Conservation (phyloP, 192 early-diverging fungal genomes). For the Spizellomyces sp. region DNA sequence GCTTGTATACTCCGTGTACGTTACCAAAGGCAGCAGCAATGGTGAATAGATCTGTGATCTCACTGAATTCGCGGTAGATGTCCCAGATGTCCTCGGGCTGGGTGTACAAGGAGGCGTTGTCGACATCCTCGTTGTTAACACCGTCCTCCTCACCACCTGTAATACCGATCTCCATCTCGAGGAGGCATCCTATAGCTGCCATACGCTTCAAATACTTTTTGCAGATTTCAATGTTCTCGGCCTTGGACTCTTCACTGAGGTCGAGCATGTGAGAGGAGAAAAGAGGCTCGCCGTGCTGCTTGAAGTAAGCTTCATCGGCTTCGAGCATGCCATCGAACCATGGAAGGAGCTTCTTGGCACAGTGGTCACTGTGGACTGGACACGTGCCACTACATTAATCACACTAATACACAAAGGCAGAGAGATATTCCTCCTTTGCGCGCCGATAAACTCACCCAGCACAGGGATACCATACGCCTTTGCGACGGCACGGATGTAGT, state of each 20-base stretch:
- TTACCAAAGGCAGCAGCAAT: constrained; percentile 96
- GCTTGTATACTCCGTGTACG: constrained; percentile 95
- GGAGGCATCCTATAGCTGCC: constrained; percentile 80
- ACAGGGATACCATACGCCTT: constrained; percentile 80
- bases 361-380: constrained; percentile 91
- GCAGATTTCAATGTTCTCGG: constrained; percentile 90
- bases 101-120: constrained; percentile 89
- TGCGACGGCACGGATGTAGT: constrained; percentile 78
- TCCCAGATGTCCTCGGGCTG: constrained; percentile 96
- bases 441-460: constrained; percentile 46
- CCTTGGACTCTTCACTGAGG: constrained; percentile 91
- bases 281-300: constrained; percentile 88
- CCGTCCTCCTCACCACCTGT: constrained; percentile 99
- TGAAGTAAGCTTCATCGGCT: constrained; percentile 95
- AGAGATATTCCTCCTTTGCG: not conserved
- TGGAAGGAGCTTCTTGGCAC: constrained; percentile 93
- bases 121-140: constrained; percentile 92
- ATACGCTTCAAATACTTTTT: constrained; percentile 91
- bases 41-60: constrained; percentile 86
- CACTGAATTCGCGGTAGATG: constrained; percentile 85
- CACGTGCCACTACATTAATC: not conserved
- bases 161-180: constrained; percentile 99
- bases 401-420: not conserved
- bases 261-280: constrained; percentile 99
- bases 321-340: constrained; percentile 98